phyloP scores from a whole-genome alignment of 768 basidiomycete species.

The Lactarius hatsudake region DNA sequence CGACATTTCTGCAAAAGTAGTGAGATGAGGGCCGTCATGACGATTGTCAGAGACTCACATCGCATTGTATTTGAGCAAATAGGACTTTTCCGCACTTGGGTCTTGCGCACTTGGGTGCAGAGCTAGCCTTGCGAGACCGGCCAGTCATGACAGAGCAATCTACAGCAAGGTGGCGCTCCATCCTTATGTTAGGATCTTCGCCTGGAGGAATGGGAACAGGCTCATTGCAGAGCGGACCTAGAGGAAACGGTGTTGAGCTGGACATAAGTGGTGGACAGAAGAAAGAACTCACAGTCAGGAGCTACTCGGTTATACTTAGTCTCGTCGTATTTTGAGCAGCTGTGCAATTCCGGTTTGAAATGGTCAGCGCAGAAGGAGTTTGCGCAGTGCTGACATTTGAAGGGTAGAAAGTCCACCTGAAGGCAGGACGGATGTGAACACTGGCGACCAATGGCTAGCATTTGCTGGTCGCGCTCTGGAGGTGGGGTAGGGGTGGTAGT shows the following conservation, averaged over 20 bases:
- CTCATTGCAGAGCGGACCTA: conserved; percentile 73
- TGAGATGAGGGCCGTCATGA: background rate
- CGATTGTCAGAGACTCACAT: conserved; percentile 46
- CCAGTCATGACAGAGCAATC: conserved; percentile 74
- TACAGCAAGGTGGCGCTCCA: conserved; percentile 68
- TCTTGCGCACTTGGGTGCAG: conserved; percentile 57
- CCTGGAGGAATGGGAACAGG: conserved; percentile 75
- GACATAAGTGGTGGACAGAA: background rate
- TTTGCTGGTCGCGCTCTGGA: conserved; percentile 47
- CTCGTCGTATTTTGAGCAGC: conserved; percentile 69
- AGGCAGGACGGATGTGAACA: conserved; percentile 66
- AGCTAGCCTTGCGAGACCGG: conserved; percentile 44
- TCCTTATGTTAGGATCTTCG: conserved; percentile 76
- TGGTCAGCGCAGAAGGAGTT: conserved; percentile 75
- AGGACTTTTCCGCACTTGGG: conserved; percentile 69
- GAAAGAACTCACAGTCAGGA: conserved; percentile 58
- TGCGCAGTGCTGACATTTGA: conserved; percentile 81
- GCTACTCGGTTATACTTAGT: conserved; percentile 69
- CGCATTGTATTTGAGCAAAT: conserved; percentile 70
- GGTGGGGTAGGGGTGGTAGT: conserved; percentile 19
- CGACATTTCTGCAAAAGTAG: conserved; percentile 55
- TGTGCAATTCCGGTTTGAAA: conserved; percentile 65
- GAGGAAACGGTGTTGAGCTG: background rate
- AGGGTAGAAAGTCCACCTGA: conserved; percentile 80
- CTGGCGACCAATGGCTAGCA: conserved; percentile 67